Evolutionary conservation across 1,284 basidiomycete species (phyloP).

Genomic region (Puccinia novopanici): DNA sequence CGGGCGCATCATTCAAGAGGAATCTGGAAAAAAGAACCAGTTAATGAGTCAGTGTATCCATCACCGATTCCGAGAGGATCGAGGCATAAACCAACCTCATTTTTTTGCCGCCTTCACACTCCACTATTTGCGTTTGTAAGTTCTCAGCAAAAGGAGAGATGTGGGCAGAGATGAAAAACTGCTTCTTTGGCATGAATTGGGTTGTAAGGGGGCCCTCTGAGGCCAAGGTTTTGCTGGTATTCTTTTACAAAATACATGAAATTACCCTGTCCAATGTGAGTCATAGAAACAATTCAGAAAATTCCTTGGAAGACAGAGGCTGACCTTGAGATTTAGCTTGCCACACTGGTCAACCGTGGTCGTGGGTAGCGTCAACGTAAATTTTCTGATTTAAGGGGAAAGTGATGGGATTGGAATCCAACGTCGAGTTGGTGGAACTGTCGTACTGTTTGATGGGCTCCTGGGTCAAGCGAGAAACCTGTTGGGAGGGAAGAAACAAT

Average conservation of each 20-base stretch:
- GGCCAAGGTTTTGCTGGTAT: no score
- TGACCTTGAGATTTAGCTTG: no score
- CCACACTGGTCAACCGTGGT: no score
- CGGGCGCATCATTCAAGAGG: conserved; percentile 46
- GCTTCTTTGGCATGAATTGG: conserved; percentile 69
- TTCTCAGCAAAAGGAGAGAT: conserved; percentile 66
- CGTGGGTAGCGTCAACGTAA: conserved; percentile 83
- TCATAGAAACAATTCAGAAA: neutral
- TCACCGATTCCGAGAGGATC: neutral
- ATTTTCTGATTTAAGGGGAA: conserved; percentile 79
- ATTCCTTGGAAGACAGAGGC: neutral
- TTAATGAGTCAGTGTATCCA: neutral
- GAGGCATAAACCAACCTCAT: conserved; percentile 7
- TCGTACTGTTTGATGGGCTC: conserved; percentile 70
- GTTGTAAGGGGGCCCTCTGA: conserved; percentile 70
- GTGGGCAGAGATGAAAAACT: conserved; percentile 63
- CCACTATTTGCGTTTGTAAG: conserved; percentile 68
- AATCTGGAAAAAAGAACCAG: conserved; percentile 10
- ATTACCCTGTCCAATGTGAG: conserved; percentile 52
- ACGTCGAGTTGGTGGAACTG: conserved; percentile 75
- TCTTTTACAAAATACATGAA: no score
- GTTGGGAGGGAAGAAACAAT: conserved; percentile 54
- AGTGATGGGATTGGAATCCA: conserved; percentile 69
- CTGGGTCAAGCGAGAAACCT: conserved; percentile 73
- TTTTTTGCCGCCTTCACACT: conserved; percentile 58